Base-by-base conservation (phyloP, 805 yeast genomes). In the Jamesozyma hellenica region DNA sequence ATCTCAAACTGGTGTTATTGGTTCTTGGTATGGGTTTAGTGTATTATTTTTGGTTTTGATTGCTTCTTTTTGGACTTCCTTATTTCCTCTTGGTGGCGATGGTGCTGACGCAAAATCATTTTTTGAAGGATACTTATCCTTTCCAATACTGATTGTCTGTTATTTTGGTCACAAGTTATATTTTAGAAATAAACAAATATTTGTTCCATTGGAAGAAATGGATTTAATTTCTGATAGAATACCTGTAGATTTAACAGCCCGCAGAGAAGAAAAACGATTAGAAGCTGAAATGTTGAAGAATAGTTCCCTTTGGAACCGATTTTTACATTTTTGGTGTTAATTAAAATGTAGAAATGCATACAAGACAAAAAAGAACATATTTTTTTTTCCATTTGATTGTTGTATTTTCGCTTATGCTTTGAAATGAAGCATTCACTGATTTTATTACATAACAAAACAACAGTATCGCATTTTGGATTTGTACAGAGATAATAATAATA, bases 31-130 rank as follows among this genome's bases (percentile, higher is more conserved):
- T 49, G 88, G 90, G 41, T 55, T 72, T 19, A 23, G 61, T 8
- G 62, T 83, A 40, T 71, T 77, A 53, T 42, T 68, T 37, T 59
- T 79, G 44, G 77, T 82, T 35, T 61, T 83, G 34, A 63, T 74
- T 36, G 82, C 85, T 29, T 84, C 81, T 56, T 82, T 83, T 67
- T 82, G 88, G 88, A 68, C 77, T 40, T 84, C 88, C 3, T 63
- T 82, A 36, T 82, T 67, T 67, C 90, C 90, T 39, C 53, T 74
- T 28, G 75, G 75, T n/a, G 70, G 73, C 11, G 62, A 50, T 3
- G 41, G 63, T 9, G 74, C 80, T 27, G 65, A 64, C 53, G 81
- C 79, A 13, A 56, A 61, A 36, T 60, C 58, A 27, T 82, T 83
- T 67, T 83, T 82, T 65, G 68, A 72, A 58, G 68, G 74, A 29